Evolutionary conservation across 2,329 filamentous ascomycete species (phyloP), one percentile per base, ranked within the genome.

Genomic region (Mariannaea sp.): DNA sequence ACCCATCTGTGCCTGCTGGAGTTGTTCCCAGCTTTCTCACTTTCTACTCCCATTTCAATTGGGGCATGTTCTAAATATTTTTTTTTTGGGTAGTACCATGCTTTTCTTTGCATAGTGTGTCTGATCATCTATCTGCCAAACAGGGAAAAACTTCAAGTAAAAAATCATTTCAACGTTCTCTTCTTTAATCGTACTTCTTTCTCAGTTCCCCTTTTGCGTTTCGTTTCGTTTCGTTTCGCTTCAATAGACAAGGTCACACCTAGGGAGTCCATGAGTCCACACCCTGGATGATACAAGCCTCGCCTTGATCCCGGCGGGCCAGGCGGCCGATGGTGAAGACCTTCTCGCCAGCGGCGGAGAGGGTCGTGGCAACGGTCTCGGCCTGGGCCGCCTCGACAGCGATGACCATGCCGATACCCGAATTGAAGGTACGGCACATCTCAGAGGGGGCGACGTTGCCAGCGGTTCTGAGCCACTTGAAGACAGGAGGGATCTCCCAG

Each of bases 351-450:
- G 82, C 79, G 20, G 76, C 77, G 65, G 85, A 78, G 17, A 97
- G 76, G 38, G 83, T 75, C 46, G 77, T 72, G 16, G 77, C 77
- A 2, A 90, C 85, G 30, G 79, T 77, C 5, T 83, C 79, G 2
- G 80, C 89, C 61, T 88, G 81, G 27, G 76, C 80, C 50, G 81
- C 77, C 22, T 82, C 83, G 3, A 97, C 90, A 5, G 92, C 91
- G 24, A 92, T 79, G 5, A 97, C 89, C 92, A 99, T 97, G 40
- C 94, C 94, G 38, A 99, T 77, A 44, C 94, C 94, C 7, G 88
- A 92, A 77, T 99, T 99, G 82, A 96, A 97, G 2, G 92, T 94
- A 53, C 92, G 82, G 45, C 88, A 91, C 83, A 97, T 95, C 76
- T 99, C 94, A 8, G 77, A 69, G 2, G 86, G 80, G 47, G 80